Conservation (phyloP, 306 rosid genomes). For the Biancaea sappan region DNA sequence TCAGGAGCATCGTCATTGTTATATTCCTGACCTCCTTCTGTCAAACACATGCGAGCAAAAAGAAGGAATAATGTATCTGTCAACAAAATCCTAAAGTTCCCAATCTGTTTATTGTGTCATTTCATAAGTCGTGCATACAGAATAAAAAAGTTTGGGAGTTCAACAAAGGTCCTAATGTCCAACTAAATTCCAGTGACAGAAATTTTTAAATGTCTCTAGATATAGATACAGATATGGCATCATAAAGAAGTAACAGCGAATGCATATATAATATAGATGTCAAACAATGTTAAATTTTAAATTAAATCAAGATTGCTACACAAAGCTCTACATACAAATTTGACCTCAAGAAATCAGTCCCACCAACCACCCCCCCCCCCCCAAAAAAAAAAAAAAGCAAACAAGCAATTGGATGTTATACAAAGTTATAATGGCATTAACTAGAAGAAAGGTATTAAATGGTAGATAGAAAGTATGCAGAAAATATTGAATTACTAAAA, state of each 20-base stretch:
- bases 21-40: slow-evolving; percentile 60
- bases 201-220: slow-evolving; percentile 1
- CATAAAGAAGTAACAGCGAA: slow-evolving; percentile 19
- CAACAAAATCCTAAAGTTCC: slow-evolving; percentile 30
- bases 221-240: not conserved
- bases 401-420: slow-evolving; percentile 20
- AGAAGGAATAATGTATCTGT: slow-evolving; percentile 7
- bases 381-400: too few relatives aligned
- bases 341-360: slow-evolving; percentile 3
- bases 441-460: slow-evolving; percentile 5
- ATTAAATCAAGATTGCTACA: not conserved
- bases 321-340: not conserved
- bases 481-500: slow-evolving; percentile 23
- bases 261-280: not conserved
- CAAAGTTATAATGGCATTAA: not conserved
- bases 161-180: slow-evolving; percentile 12
- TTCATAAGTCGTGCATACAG: not conserved
- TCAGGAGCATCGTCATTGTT: slow-evolving; percentile 64
- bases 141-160: slow-evolving; percentile 14
- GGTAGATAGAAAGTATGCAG: not conserved
- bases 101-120: slow-evolving; percentile 7
- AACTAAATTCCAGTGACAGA: slow-evolving; percentile 2
- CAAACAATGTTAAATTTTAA: slow-evolving; percentile 8
- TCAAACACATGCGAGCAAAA: slow-evolving; percentile 23
- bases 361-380: too few relatives aligned